Base-by-base conservation (phyloP, 2,329 filamentous ascomycete species). In the Trichoderma guizhouense region DNA sequence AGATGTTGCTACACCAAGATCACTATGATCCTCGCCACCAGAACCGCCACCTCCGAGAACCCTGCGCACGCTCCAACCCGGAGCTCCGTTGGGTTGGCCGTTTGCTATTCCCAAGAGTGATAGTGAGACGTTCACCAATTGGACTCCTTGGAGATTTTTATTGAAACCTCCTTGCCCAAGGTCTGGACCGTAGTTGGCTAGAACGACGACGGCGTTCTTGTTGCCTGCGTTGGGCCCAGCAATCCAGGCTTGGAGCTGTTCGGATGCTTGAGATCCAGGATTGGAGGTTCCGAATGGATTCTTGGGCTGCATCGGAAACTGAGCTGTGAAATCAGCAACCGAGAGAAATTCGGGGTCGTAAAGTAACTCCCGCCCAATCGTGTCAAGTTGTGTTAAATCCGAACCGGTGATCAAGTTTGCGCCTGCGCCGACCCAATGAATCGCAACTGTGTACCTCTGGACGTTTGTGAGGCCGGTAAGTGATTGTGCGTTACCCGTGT, bases 361-460 rank as follows among this genome's bases (percentile, higher is more conserved):
- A n/a, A 68, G 53, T 18, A 68, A 15, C 26, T 68, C 65, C 6
- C 30, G 24, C 14, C 65, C 65, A 68, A 68, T 53, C 2, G 65
- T 58, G 36, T 68, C 65, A 58, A 68, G 32, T 6, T 68, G 65
- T 15, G 65, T 24, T 24, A 68, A 15, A 43, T 68, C 65, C 7
- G 65, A 68, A 4, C 65, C 65, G 6, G 65, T 68, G 9, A 68
- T 68, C 14, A 43, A 53, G 12, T 68, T 68, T 18, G 65, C 65
- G 12, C 65, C 65, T 32, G 65, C 65, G 7, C 65, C 65, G 15
- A 68, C 30, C 65, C 65, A 68, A 39, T 68, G 65, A n/a, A 68
- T 68, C 15, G 65, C 65, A 21, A 68, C 65, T 9, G 65, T 68
- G n/a, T 68, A 68, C 18, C 65, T 39, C 53, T 68, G 51, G 6